Base-by-base conservation (phyloP, 768 basidiomycete genomes). In the Auricularia sp. region DNA sequence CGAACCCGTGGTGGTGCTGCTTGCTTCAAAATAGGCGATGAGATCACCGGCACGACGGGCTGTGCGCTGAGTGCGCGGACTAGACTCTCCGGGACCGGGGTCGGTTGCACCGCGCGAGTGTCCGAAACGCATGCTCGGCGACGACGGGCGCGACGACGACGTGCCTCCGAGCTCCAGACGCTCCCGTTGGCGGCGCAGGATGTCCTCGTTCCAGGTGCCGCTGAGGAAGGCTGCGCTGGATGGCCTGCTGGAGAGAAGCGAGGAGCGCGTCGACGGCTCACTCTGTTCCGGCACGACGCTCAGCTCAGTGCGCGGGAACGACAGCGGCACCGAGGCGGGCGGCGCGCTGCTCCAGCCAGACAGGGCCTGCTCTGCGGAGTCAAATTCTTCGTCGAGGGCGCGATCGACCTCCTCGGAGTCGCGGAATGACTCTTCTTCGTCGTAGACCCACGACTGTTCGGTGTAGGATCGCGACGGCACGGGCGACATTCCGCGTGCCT, bases 11-110 rank as follows among this genome's bases (percentile, higher is more conserved):
- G 75, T 74, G 18, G 73, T 76, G 7, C 81, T 77, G 64, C 77
- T 79, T 65, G 82, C 80, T 66, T 86, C 90, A 65, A 91, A 92
- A 35, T 87, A 83, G 0, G 90, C 88, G 44, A 88, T 87, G 61
- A 92, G 80, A 63, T 88, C 85, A 14, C 80, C 87, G 0, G 88
- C 80, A 16, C 87, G 83, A 42, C 85, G 72, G n/a, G 75, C 74
- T 34, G 66, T 78, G 1, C 83, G 83, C 56, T 80, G 51, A 18
- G 65, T 83, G 60, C 78, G 80, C 51, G 77, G 72, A 34, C 39
- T 42, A 0, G 39, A 42, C 8, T 42, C 74, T 79, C 79, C 81
- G 12, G 78, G 72, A 10, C 73, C 75, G 2, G 86, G 78, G 60
- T 90, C 88, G 0, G 87, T 87, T 1, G 79, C 78, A 18, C 84